Base-by-base conservation (phyloP, 2,329 filamentous ascomycete genomes). In the Apiospora pterosperma region DNA sequence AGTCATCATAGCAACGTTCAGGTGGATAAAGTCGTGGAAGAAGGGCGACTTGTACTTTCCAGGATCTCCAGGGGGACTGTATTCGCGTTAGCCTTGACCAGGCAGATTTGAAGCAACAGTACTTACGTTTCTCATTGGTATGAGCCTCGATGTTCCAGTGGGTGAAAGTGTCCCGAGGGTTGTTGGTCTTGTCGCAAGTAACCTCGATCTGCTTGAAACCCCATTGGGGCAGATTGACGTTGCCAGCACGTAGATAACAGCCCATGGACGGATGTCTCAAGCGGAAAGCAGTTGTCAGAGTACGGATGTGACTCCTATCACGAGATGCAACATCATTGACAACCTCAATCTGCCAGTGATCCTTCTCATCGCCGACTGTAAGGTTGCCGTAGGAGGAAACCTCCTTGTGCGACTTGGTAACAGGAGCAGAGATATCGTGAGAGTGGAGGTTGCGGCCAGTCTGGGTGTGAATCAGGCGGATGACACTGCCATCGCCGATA, bases 1-100 rank as follows among this genome's bases (percentile, higher is more conserved):
- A 4, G 96, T 99, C 95, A 98, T 97, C 96, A 99, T 99, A 68
- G 96, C 96, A 67, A 99, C 96, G 76, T 99, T 99, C 67, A 98
- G 83, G 78, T 99, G 96, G 68, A 99, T 90, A 74, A 99, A 99
- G 79, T 99, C 96, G 76, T 97, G 94, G 75, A 97, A 84, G 85
- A 99, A 99, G 2, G 96, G 96, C 39, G 95, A 98, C 81, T 92
- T 97, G 84, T 97, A 99, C 64, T 92, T 90, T 72, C 91, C 92
- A 63, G 96, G 92, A 78, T 97, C 92, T 71, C 92, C 91, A 67
- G 92, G 88, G 42, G 96, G 95, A 98, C 92, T 96, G 73, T 39
- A 55, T 39, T 21, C 41, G 48, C 8, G 71, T 80, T 76, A 81
- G 79, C 73, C 67, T 61, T 62, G 66, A 67, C 64, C 62, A 36